phyloP scores from a whole-genome alignment of 805 yeast species.

The Maudiozyma turicensis region DNA sequence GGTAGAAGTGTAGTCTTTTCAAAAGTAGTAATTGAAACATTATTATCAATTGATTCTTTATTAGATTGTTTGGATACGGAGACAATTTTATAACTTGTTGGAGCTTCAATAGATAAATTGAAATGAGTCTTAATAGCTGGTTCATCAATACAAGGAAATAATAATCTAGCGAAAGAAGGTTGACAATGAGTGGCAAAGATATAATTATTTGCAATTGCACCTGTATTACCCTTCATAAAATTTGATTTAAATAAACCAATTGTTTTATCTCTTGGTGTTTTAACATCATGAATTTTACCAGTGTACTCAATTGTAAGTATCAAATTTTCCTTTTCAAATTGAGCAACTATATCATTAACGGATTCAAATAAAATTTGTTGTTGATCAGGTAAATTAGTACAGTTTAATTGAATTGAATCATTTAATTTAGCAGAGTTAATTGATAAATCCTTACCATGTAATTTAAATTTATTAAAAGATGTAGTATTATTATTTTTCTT shows the following conservation, averaged over 20 bases:
- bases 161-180: constrained; percentile 50
- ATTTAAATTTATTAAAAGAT: constrained; percentile 6
- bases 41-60: neutral
- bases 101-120: constrained; percentile 32
- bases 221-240: constrained; percentile 42
- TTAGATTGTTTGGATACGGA: constrained; percentile 1
- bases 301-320: constrained; percentile 31
- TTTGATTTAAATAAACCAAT: constrained; percentile 61
- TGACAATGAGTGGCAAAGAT: constrained; percentile 65
- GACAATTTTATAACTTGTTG: neutral
- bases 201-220: constrained; percentile 37
- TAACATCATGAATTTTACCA: constrained; percentile 42
- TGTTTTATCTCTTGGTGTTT: constrained; percentile 47
- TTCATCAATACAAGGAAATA: constrained; percentile 68
- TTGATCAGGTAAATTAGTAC: constrained; percentile 12
- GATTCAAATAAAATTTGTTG: constrained; percentile 1
- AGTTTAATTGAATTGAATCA: constrained; percentile 18
- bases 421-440: constrained; percentile 34
- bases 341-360: neutral
- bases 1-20: constrained; percentile 48
- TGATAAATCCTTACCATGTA: constrained; percentile 27
- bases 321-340: neutral
- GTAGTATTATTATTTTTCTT: neutral
- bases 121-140: constrained; percentile 44
- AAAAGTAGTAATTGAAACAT: constrained; percentile 32